Evolutionary conservation across 2,329 filamentous ascomycete genomes (phyloP).

Genomic region (Clarireedia homoeocarpa): DNA sequence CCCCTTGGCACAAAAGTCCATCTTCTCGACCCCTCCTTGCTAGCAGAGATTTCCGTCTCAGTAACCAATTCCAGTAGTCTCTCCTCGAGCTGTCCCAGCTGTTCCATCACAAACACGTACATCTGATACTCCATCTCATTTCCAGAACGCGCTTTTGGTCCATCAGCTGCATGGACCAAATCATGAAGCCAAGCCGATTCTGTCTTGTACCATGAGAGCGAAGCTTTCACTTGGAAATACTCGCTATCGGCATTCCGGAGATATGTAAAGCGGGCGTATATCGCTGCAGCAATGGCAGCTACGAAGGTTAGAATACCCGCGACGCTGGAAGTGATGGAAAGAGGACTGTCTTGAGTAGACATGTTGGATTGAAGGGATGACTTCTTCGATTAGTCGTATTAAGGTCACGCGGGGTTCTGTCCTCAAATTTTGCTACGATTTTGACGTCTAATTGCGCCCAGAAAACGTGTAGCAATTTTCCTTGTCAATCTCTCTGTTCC

Average conservation of each 20-base stretch:
- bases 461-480: no score
- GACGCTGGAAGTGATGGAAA: conserved; percentile 38
- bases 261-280: conserved; percentile 38
- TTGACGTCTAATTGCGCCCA: no score
- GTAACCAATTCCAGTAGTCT: conserved; percentile 38
- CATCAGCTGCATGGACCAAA: conserved; percentile 28
- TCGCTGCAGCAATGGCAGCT: conserved; percentile 36
- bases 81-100: conserved; percentile 37
- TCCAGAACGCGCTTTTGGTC: neutral
- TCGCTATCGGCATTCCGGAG: conserved; percentile 39
- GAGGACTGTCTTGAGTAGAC: conserved; percentile 33
- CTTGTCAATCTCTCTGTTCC: no score
- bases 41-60: conserved; percentile 32
- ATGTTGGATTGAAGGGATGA: neutral
- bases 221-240: conserved; percentile 40
- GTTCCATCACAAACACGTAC: conserved; percentile 41
- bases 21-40: conserved; percentile 15
- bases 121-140: conserved; percentile 37
- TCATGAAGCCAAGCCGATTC: conserved; percentile 39
- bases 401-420: no score
- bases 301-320: conserved; percentile 41
- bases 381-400: neutral
- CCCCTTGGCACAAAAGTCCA: conserved; percentile 35
- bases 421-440: no score
- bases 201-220: conserved; percentile 42